Percentiles rank a stretch among this genome's conserved stretches.
phyloP scores from a whole-genome alignment of 2,329 filamentous ascomycete genomes.

The Falciphora oryzae region DNA sequence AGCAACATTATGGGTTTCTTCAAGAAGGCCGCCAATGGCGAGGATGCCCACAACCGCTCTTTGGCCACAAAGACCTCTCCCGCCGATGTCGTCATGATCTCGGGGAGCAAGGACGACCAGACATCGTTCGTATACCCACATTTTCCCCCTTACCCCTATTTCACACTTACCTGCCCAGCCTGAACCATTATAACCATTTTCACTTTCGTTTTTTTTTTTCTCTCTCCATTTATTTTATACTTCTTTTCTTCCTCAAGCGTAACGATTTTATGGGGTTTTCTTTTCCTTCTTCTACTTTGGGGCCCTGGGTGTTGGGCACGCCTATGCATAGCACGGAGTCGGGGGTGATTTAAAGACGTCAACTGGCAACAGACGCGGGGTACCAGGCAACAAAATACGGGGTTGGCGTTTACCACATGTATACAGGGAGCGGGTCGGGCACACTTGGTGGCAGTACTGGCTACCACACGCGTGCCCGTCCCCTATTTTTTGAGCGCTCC shows the following conservation, averaged over 20 bases:
- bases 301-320: neutral
- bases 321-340: neutral
- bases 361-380: too few species aligned
- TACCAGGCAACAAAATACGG: neutral
- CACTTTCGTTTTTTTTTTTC: conserved; percentile 14
- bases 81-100: conserved; percentile 96
- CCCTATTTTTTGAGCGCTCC: conserved; percentile 28
- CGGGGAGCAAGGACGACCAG: conserved; percentile 92
- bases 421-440: neutral
- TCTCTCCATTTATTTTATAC: conserved; percentile 15
- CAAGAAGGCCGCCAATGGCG: conserved; percentile 80
- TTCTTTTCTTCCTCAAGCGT: conserved; percentile 10
- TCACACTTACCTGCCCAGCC: conserved; percentile 14
- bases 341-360: neutral
- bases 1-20: conserved; percentile 75
- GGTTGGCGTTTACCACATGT: neutral
- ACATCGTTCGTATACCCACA: conserved; percentile 64
- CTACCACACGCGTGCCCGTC: neutral
- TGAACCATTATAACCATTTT: neutral
- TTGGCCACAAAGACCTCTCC: conserved; percentile 87
- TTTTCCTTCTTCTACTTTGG: neutral
- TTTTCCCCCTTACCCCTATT: conserved; percentile 9
- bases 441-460: neutral
- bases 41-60: conserved; percentile 75
- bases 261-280: neutral